Percentiles rank a stretch among this genome's conserved stretches.
Conservation (phyloP, 2,329 filamentous ascomycete species). For the Cercospora zeae-maydis region DNA sequence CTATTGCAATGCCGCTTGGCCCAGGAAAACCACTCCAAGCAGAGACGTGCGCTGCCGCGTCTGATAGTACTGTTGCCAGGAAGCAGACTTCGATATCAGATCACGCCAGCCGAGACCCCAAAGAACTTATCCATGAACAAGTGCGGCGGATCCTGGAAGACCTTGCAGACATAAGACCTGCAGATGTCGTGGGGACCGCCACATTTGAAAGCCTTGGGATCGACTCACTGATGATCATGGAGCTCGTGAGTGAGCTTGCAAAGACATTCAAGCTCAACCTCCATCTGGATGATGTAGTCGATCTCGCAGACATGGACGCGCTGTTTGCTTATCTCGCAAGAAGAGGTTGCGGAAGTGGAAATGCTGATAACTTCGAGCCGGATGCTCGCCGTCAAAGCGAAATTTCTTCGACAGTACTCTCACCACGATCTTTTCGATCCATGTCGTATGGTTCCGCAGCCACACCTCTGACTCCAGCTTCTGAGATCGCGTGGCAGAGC, state of each 20-base stretch:
- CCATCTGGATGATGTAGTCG: conserved; percentile 7
- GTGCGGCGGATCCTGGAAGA: not conserved
- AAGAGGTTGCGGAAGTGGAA: not conserved
- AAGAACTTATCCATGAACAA: not conserved
- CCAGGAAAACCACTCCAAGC: not conserved
- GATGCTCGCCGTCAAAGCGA: not conserved
- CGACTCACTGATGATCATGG: conserved; percentile 30
- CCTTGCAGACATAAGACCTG: conserved; percentile 1
- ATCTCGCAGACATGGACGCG: conserved; percentile 2
- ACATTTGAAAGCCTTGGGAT: conserved; percentile 25
- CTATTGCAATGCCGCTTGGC: not conserved
- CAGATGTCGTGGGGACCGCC: not conserved
- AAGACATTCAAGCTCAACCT: conserved; percentile 13
- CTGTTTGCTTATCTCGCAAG: not conserved
- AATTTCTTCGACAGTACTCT: not conserved
- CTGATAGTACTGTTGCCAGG: not conserved
- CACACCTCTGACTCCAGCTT: not conserved
- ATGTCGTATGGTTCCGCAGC: not conserved
- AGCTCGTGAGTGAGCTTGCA: conserved; percentile 24
- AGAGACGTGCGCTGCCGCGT: not conserved
- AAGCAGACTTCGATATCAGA: not conserved
- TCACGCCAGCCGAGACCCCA: not conserved
- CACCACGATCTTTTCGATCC: not conserved
- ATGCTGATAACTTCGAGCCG: not conserved
- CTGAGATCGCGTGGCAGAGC: not conserved